Percentiles rank a stretch among this genome's conserved stretches.
Conservation (phyloP, 2,329 filamentous ascomycete genomes). For the Calonectria pauciramosa region DNA sequence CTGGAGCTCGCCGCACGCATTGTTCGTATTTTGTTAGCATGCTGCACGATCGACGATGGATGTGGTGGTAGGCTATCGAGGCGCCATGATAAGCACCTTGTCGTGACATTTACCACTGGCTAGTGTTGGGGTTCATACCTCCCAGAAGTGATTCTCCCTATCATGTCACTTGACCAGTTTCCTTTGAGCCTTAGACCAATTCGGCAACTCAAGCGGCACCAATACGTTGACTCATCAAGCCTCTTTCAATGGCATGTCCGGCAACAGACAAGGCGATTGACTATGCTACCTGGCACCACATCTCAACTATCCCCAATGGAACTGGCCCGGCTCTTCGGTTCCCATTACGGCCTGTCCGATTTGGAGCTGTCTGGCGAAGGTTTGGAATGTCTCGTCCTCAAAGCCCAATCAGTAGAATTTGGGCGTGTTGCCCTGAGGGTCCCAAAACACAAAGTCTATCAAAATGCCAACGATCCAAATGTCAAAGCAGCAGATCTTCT, state of each 20-base stretch:
- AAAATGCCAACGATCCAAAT: background rate
- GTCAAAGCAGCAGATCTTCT: background rate
- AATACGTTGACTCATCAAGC: background rate
- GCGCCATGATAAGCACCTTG: background rate
- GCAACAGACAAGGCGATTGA: too few relatives aligned
- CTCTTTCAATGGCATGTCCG: background rate
- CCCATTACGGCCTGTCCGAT: background rate
- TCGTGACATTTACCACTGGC: background rate
- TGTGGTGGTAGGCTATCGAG: background rate
- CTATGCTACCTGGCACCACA: background rate
- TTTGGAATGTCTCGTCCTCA: background rate
- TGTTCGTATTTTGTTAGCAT: background rate
- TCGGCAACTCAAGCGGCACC: background rate
- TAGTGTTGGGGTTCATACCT: too few relatives aligned
- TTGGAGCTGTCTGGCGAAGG: background rate
- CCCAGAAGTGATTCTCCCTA: background rate
- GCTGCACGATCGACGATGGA: background rate
- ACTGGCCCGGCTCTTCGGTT: background rate
- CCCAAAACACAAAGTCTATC: background rate
- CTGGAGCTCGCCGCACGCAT: background rate
- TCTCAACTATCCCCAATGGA: background rate
- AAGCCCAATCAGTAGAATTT: background rate
- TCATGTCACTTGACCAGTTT: background rate
- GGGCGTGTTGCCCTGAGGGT: background rate
- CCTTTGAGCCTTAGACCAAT: background rate